Percentiles rank a stretch among this genome's conserved stretches.
These are phyloP conservation scores for Bassia scoparia DNA, from an alignment of 148 eudicot genomes.

Conservation along the genomic window DNA sequence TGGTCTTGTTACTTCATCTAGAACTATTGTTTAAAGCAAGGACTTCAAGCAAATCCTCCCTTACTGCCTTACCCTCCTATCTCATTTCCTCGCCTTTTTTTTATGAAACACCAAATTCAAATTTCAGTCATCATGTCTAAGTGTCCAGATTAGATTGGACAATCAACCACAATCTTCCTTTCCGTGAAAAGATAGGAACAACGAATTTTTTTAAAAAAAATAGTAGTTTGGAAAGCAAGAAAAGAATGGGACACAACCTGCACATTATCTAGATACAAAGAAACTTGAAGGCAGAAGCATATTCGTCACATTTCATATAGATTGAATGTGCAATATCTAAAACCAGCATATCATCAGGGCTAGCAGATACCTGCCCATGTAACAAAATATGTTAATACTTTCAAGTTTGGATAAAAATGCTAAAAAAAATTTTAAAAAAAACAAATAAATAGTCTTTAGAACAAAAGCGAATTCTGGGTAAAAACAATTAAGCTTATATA, in stretches of 20 bases:
- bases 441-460: background rate
- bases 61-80: too few relatives aligned
- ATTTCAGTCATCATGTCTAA: too few relatives aligned
- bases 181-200: too few relatives aligned
- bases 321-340: conserved; percentile 64
- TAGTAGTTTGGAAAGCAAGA: background rate
- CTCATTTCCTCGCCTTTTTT: too few relatives aligned
- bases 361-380: conserved; percentile 66
- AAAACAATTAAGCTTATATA: background rate
- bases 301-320: conserved; percentile 67
- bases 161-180: too few relatives aligned
- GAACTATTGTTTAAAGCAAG: too few relatives aligned
- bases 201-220: too few relatives aligned
- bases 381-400: background rate
- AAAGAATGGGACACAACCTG: conserved; percentile 42
- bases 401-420: too few relatives aligned
- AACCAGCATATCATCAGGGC: conserved; percentile 78
- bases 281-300: conserved; percentile 85
- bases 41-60: too few relatives aligned
- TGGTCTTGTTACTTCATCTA: too few relatives aligned
- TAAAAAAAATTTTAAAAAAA: background rate
- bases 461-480: background rate
- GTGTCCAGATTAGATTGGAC: too few relatives aligned
- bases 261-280: conserved; percentile 65
- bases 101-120: too few relatives aligned